These are phyloP conservation scores for Malbranchea zuffiana DNA, from an alignment of 2,329 filamentous ascomycete genomes.

Conservation along the genomic window DNA sequence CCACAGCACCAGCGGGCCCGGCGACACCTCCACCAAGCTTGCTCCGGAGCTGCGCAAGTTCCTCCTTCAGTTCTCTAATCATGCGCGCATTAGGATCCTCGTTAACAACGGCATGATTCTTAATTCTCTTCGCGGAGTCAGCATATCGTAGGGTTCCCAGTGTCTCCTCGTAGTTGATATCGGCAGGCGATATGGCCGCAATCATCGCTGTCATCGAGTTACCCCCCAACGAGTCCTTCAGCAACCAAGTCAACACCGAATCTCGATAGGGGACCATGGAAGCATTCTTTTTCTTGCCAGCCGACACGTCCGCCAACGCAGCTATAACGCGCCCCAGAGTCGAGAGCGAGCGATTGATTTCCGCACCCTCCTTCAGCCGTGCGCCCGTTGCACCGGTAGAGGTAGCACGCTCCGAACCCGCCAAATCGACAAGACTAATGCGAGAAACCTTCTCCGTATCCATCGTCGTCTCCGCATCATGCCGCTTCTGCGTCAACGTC, in stretches of 20 bases:
- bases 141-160: conserved; percentile 91
- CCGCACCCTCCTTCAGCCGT: conserved; percentile 89
- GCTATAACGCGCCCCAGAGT: conserved; percentile 96
- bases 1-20: conserved; percentile 37
- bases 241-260: conserved; percentile 86
- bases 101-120: conserved; percentile 99
- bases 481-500: conserved; percentile 86
- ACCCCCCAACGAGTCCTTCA: conserved; percentile 93
- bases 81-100: conserved; percentile 98
- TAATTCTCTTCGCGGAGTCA: conserved; percentile 96
- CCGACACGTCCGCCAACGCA: conserved; percentile 79
- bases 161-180: conserved; percentile 98
- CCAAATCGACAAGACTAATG: conserved; percentile 94
- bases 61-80: conserved; percentile 96
- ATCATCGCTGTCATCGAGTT: conserved; percentile 99
- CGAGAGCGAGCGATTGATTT: conserved; percentile 94
- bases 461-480: conserved; percentile 88
- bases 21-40: conserved; percentile 59
- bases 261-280: conserved; percentile 90
- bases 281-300: conserved; percentile 64
- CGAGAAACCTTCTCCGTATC: conserved; percentile 95
- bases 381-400: conserved; percentile 94
- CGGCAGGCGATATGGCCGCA: conserved; percentile 91
- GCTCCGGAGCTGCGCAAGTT: conserved; percentile 70
- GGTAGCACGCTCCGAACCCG: conserved; percentile 92